Conservation (phyloP, 768 basidiomycete genomes). For the Xerocomellus amylosporus region DNA sequence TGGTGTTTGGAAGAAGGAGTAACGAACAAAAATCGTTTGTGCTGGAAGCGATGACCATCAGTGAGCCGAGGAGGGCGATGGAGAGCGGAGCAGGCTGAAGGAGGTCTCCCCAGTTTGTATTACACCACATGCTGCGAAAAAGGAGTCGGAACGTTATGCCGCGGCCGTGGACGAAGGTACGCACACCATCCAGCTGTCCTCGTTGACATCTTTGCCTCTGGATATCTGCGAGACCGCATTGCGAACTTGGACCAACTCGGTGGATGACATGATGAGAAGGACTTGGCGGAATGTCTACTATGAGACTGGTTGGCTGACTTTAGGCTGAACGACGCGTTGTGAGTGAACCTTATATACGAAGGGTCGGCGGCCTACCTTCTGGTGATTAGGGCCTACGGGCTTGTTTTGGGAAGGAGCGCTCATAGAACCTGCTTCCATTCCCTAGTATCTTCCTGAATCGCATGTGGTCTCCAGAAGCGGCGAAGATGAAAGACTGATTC, state of each 20-base stretch:
- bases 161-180: neutral
- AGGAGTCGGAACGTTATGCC: neutral
- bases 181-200: conserved; percentile 23
- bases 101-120: conserved; percentile 20
- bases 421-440: conserved; percentile 2
- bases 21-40: conserved; percentile 17
- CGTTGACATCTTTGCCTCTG: conserved; percentile 19
- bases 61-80: conserved; percentile 17
- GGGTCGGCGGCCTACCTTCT: neutral
- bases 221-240: conserved; percentile 20
- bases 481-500: neutral
- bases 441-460: neutral
- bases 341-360: neutral
- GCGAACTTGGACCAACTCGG: conserved; percentile 13
- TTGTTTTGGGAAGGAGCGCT: neutral
- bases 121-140: conserved; percentile 17
- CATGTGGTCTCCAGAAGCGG: neutral
- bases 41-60: conserved; percentile 17
- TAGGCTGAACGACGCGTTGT: neutral
- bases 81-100: conserved; percentile 18
- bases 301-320: neutral
- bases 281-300: neutral
- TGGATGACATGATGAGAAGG: conserved; percentile 9
- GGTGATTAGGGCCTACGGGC: neutral
- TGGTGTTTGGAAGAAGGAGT: neutral